phyloP scores from a whole-genome alignment of 495 filamentous ascomycete genomes.

The Podospora fimiseda region DNA sequence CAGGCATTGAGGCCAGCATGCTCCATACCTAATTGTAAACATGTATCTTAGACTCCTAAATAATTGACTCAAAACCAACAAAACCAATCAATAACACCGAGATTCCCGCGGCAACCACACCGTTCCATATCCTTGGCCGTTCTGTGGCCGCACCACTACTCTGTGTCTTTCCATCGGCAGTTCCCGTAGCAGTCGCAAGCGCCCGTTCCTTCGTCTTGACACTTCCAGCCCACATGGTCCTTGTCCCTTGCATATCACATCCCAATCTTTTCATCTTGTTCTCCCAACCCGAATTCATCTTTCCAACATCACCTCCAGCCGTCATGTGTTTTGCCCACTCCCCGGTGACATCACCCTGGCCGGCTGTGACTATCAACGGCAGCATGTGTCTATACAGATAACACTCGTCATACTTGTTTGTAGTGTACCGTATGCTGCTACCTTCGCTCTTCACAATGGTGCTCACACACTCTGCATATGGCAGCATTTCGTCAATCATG shows the following conservation, averaged over 20 bases:
- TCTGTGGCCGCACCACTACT: background rate
- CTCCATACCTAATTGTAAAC: background rate
- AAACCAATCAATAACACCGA: background rate
- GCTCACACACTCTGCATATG: background rate
- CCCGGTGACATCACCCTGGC: background rate
- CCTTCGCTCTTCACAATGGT: background rate
- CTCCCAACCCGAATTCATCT: background rate
- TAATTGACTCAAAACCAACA: background rate
- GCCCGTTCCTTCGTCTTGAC: background rate
- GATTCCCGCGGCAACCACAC: background rate
- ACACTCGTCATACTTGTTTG: background rate
- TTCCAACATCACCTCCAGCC: background rate
- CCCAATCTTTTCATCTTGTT: background rate
- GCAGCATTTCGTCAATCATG: background rate
- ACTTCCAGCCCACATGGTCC: background rate
- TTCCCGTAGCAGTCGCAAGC: background rate
- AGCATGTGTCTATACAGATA: background rate
- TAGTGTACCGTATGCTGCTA: background rate
- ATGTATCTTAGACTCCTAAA: background rate
- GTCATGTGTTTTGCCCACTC: background rate
- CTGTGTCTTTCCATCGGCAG: background rate
- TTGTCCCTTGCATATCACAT: background rate
- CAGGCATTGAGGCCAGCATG: no score
- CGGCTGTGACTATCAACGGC: background rate
- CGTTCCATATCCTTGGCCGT: background rate